Evolutionary conservation across 2,329 filamentous ascomycete species (phyloP), one percentile per base, ranked within the genome.

Genomic region (Dryadomyces sulphureus): DNA sequence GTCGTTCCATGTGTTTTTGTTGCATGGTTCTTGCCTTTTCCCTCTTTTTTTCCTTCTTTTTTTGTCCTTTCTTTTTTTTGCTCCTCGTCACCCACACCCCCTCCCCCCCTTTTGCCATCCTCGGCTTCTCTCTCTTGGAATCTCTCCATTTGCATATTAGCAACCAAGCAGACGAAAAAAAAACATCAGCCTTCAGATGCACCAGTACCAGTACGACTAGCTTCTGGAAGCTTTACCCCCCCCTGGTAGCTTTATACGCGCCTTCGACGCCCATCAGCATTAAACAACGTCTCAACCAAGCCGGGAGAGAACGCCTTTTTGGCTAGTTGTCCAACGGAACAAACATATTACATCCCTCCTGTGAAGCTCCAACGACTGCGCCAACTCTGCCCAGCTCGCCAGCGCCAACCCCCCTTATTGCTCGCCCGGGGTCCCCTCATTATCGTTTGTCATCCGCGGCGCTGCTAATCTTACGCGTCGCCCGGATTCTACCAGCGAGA

Each of bases 381-480:
- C 9, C 27, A 32, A 27, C 11, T 32, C 27, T 14, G 27, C 27
- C 27, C 27, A 14, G 27, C 27, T 12, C 27, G 27, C 27, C 27
- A 32, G 16, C 27, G 27, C 27, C 9, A 32, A 32, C 27, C 16
- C 41, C 41, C 41, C 41, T 43, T 27, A 36, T 32, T 30, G 41
- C 41, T 43, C 30, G 8, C 27, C 24, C 8, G 30, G 20, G 30
- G 27, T 32, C 40, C 40, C 39, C 40, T 43, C 41, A 36, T 36
- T 12, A 20, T 30, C 39, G 24, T 41, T 30, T 19, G 39, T 30
- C 39, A 30, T 41, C 39, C 24, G 39, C 14, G 11, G 21, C 21
- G 41, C 25, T 42, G 41, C 30, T 30, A 43, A 43, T 43, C 41
- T 43, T 36, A 42, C 41, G 41, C 41, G 41, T 43, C 41, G 27